Evolutionary conservation across 345 rosid genomes (phyloP), one percentile per base, ranked within the genome.

Genomic region (Pistacia integerrima): DNA sequence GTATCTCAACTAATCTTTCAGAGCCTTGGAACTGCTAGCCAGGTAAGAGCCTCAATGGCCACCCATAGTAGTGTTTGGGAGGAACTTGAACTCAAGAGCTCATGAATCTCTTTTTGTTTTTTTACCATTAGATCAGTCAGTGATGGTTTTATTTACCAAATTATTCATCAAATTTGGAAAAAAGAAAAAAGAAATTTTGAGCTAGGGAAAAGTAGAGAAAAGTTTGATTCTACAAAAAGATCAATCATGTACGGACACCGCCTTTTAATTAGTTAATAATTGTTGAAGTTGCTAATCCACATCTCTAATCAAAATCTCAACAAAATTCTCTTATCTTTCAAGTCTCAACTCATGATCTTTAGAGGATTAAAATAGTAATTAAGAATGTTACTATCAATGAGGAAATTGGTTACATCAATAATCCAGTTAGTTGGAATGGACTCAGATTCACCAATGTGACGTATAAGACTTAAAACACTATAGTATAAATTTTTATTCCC

Each of bases 401-500:
- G 2, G 59, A 33, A 54, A 8, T 3, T 6, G 52, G 64, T 22
- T 59, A 13, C 75, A 59, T 57, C 65, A 56, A 4, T 16, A 13
- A 22, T 70, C 41, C 4, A 41, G 14, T 60, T 60, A 46, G 12
- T 25, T 49, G 9, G n/a, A 51, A 49, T 51, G 52, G 33, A 57
- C 57, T 41, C 28, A 10, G 44, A 70, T 55, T 55, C 73, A 56
- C 49, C 22, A 33, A 51, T 1, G 4, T 44, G 48, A 17, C 17
- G 33, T 30, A 30, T 30, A 30, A 30, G 3, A 30, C 2, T 4
- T 25, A 25, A 25, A 17, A 52, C 41, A 51, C 13, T 52, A 52
- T 67, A 22, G 11, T 46, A 67, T 48, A 22, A 49, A 9, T 12
- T 67, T 48, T 67, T 67, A 48, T 67, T 67, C 71, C 70, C 71